Evolutionary conservation across 23 red algal genomes (phyloP).

Genomic region (Cyanidioschyzon merolae): DNA sequence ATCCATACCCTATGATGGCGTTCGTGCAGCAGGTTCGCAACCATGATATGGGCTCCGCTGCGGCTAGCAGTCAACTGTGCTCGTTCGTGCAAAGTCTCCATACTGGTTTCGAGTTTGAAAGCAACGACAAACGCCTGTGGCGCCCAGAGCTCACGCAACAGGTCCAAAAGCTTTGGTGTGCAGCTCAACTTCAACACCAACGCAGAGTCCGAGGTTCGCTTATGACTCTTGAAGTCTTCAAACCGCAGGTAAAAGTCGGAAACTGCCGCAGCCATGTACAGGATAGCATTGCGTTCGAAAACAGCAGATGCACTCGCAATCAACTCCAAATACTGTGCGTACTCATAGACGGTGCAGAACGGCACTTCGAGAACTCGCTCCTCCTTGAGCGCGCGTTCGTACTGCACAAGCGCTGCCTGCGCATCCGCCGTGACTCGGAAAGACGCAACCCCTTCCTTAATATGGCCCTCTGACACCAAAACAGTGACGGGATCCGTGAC

Average conservation of each 20-base stretch:
- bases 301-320: constrained; percentile 23
- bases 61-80: constrained; percentile 21
- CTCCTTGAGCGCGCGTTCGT: not conserved
- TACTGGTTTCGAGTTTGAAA: constrained; percentile 90
- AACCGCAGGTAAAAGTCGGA: constrained; percentile 69
- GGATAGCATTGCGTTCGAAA: constrained; percentile 18
- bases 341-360: constrained; percentile 58
- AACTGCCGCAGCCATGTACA: constrained; percentile 82
- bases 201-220: constrained; percentile 35
- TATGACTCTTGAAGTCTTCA: constrained; percentile 42
- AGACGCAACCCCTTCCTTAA: not conserved
- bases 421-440: not conserved
- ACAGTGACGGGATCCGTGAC: not conserved
- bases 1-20: constrained; percentile 40
- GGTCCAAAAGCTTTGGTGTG: constrained; percentile 61
- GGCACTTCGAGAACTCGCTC: constrained; percentile 17
- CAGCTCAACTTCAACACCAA: constrained; percentile 33
- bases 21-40: constrained; percentile 54
- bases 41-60: constrained; percentile 50
- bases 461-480: not conserved
- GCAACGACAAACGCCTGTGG: constrained; percentile 55
- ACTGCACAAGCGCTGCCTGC: not conserved
- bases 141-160: constrained; percentile 42
- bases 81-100: constrained; percentile 26
- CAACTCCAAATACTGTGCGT: constrained; percentile 37